phyloP scores from a whole-genome alignment of 768 basidiomycete species.

The Gyrodon lividus region DNA sequence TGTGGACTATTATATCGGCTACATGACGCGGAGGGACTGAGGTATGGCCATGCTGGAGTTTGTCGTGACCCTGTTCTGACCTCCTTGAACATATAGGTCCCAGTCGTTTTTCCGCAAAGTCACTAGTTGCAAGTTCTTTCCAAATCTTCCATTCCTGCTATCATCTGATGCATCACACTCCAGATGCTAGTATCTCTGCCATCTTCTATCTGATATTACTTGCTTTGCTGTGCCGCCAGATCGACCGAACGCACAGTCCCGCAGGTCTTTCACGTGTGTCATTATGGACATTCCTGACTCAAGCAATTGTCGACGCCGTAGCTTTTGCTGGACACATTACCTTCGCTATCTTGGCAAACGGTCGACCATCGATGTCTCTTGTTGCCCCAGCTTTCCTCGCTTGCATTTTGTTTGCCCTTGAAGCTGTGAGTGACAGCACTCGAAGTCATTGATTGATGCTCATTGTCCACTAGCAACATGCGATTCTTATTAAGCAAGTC shows the following conservation, averaged over 20 bases:
- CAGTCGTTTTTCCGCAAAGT: slow-evolving; percentile 73
- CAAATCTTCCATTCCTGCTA: not conserved
- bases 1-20: slow-evolving; percentile 77
- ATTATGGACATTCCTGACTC: slow-evolving; percentile 78
- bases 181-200: slow-evolving; percentile 74
- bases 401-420: slow-evolving; percentile 75
- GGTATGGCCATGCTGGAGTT: slow-evolving; percentile 42
- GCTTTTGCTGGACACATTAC: slow-evolving; percentile 89
- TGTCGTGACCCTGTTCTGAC: not conserved
- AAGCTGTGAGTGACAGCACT: slow-evolving; percentile 59
- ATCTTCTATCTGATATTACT: slow-evolving; percentile 68
- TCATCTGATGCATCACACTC: slow-evolving; percentile 5
- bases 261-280: slow-evolving; percentile 78
- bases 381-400: slow-evolving; percentile 84
- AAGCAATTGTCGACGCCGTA: slow-evolving; percentile 77
- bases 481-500: slow-evolving; percentile 75
- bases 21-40: slow-evolving; percentile 63
- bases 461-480: slow-evolving; percentile 64
- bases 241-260: slow-evolving; percentile 72
- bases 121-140: slow-evolving; percentile 50
- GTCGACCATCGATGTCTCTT: slow-evolving; percentile 75
- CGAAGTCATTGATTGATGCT: not conserved
- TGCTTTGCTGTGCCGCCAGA: slow-evolving; percentile 70
- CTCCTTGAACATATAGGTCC: slow-evolving; percentile 36
- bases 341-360: slow-evolving; percentile 82